Base-by-base conservation (phyloP, 78 protist genomes). In the Dictyostelium citrinum region DNA sequence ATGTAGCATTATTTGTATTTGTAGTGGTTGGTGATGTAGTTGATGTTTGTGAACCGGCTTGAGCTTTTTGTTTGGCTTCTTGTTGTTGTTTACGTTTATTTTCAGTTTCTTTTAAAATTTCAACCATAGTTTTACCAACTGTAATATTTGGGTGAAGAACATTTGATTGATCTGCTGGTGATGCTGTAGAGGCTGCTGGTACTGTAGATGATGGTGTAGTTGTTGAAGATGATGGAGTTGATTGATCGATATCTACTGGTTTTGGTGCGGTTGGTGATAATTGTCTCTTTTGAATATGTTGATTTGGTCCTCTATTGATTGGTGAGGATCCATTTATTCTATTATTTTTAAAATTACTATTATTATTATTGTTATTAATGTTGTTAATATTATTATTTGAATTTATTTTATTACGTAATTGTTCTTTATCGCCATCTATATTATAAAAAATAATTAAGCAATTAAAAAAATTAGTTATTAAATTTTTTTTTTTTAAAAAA, bases 91-190 rank as follows among this genome's bases (percentile, higher is more conserved):
- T 43, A 46, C 67, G 74, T 24, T 43, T 17, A 45, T 37, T 72
- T 74, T 68, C 43, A 24, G 39, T 61, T 81, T 33, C 85, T 24
- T 51, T 33, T 61, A 81, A 60, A 39, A 67, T 61, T 61, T 60
- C 72, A 8, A 61, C 86, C 86, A 81, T 81, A 75, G 81, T 39
- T 43, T 75, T 75, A 41, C 81, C 81, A 41, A 3, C 58, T 31
- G 61, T 27, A 49, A 78, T 41, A 31, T 29, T 37, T 31, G 61
- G 83, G 20, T 78, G 68, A 76, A 45, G 35, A 39, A 20, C 35
- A 10, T 37, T 64, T 16, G 45, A 35, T 17, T 17, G 41, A 29
- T 71, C 70, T 7, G 68, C 43, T 31, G 84, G n/a, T 45, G 45
- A 24, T 12, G 84, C 60, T n/a, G 84, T 80, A 24, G 84, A 24